Conservation (phyloP, 192 early-diverging fungal species). For the Linnemannia schmuckeri region DNA sequence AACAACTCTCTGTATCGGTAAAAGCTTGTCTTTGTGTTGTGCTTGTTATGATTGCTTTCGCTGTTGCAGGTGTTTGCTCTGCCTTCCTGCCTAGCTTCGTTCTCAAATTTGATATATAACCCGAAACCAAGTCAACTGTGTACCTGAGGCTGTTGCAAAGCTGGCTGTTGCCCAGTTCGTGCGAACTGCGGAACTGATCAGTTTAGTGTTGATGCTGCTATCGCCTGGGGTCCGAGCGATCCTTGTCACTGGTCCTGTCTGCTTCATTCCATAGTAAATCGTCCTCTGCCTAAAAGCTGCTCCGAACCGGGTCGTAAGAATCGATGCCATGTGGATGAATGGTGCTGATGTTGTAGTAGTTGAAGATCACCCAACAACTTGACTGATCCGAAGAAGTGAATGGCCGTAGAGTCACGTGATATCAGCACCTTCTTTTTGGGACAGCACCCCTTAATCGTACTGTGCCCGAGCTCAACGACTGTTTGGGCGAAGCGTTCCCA, state of each 20-base stretch:
- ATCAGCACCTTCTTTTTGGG: no score
- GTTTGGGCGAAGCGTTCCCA: no score
- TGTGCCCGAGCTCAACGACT: no score
- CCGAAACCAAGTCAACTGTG: neutral
- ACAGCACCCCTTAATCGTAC: no score
- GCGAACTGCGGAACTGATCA: neutral
- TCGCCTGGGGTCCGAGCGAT: neutral
- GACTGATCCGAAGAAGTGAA: neutral
- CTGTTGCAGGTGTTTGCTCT: neutral
- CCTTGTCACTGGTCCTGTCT: neutral
- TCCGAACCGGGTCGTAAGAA: slow-evolving; percentile 2
- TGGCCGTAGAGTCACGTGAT: neutral
- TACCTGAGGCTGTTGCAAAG: slow-evolving; percentile 29
- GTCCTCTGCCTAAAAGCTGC: neutral
- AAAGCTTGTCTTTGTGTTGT: neutral
- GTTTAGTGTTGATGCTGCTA: neutral
- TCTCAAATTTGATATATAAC: neutral
- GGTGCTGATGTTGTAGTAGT: neutral
- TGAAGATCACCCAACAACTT: neutral
- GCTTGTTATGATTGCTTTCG: neutral
- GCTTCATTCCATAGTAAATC: neutral
- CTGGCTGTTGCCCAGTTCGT: neutral
- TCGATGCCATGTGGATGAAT: neutral
- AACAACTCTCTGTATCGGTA: neutral
- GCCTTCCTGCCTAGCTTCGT: neutral